Conservation (phyloP, 2,329 filamentous ascomycete species). For the Trichothecium roseum region DNA sequence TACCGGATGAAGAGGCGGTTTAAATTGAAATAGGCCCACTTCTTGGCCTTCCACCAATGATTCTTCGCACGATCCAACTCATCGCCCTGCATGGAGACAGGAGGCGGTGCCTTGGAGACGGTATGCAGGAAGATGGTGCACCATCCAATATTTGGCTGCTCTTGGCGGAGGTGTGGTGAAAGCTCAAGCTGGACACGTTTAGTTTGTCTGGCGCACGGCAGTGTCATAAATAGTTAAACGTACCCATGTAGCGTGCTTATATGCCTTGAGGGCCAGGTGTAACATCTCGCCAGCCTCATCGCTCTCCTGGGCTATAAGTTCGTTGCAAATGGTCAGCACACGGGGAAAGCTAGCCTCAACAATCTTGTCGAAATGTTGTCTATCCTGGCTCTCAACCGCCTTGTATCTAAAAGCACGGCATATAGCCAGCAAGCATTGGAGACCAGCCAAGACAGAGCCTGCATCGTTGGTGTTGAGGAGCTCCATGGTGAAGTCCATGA, state of each 20-base stretch:
- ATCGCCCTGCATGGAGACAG: conserved; percentile 73
- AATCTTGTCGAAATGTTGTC: conserved; percentile 87
- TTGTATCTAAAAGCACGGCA: conserved; percentile 96
- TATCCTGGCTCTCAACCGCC: conserved; percentile 60
- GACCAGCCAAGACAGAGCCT: conserved; percentile 77
- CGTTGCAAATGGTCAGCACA: conserved; percentile 75
- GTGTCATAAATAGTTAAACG: conserved; percentile 4
- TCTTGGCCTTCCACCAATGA: conserved; percentile 99
- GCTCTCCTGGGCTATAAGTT: conserved; percentile 81
- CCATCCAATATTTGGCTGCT: conserved; percentile 84
- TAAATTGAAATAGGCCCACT: conserved; percentile 97
- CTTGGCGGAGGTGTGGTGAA: conserved; percentile 63
- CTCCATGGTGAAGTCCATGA: conserved; percentile 85
- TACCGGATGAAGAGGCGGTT: conserved; percentile 91
- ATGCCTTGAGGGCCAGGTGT: conserved; percentile 87
- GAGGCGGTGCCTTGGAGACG: conserved; percentile 74
- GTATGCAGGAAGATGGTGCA: conserved; percentile 90
- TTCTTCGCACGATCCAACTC: conserved; percentile 80
- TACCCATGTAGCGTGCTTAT: conserved; percentile 97
- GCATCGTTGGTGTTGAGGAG: conserved; percentile 81
- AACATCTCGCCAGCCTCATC: conserved; percentile 95
- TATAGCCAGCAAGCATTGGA: conserved; percentile 89
- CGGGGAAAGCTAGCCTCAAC: conserved; percentile 85
- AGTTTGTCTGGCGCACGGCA: neutral
- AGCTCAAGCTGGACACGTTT: conserved; percentile 84